Evolutionary conservation across 192 early-diverging fungal species (phyloP), one percentile per base, ranked within the genome.

Genomic region (Linnemannia exigua): DNA sequence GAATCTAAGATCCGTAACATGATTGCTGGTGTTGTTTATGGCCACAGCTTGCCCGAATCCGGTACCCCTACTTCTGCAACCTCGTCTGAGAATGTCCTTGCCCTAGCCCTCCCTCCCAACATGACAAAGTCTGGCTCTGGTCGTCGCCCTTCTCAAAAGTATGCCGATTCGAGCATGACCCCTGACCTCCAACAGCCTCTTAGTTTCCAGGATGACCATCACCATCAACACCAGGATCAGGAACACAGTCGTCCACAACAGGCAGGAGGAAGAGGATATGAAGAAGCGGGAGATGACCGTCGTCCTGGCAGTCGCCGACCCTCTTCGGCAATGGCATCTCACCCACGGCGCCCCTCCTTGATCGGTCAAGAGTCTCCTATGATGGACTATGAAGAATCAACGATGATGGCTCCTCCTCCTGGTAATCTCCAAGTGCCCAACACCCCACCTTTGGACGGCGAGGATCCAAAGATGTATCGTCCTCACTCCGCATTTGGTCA

Each of bases 1-100:
- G 84, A 86, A 51, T 86, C 84, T 61, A 86, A 86, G 75, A 86
- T 86, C 66, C 78, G 84, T 6, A 80, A 86, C 51, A 86, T 86
- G 84, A 86, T 86, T 36, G 77, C 77, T 0, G 78, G 78, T 20
- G 84, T 86, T 4, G 84, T 86, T 19, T 80, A 86, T 50, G 84
- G 84, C 11, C 74, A 79, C 50, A 66, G 72, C 36, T 35, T 85
- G 52, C 83, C 83, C 5, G 77, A 76, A 4, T 61, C 77, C n/a
- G 31, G 54, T 20, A 76, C 83, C 1, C 69, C 83, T 9, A 47
- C 72, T 9, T 79, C 82, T 7, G 74, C 67, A 6, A 41, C 36
- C 3, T 85, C 75, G 14, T 72, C 77, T 19, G 77, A 85, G 22
- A 85, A 85, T 22, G 41, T 75, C 28, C 74, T 85, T 35, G 83